Base-by-base conservation (phyloP, 2,329 filamentous ascomycete species). In the Colletotrichum sp. region DNA sequence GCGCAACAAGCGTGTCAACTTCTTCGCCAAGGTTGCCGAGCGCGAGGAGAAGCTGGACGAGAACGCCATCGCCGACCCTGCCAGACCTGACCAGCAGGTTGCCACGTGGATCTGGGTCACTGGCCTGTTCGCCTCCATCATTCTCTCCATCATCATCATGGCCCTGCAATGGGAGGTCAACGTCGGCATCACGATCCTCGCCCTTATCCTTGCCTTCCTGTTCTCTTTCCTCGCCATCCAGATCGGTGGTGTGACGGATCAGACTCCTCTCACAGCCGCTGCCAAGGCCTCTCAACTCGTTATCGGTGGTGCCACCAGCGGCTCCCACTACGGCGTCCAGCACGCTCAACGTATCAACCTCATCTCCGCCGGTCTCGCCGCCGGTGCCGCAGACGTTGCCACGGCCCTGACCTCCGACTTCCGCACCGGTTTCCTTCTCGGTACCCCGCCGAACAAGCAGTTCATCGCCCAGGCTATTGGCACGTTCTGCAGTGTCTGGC, bases 281-380 rank as follows among this genome's bases (percentile, higher is more conserved):
- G 89, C 92, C 78, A 94, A 94, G 84, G 92, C 92, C 6, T 93
- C 92, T 3, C 93, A 93, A 83, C 88, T 93, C 74, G 86, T 93
- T 73, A 89, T 93, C 68, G 91, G 91, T 74, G 90, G 87, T 68
- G 90, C 89, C 12, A 92, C 90, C 7, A 88, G 88, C 52, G 86
- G 87, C 74, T 85, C 89, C 66, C 84, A 87, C 75, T 90, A 87
- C 83, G 79, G 81, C 4, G 79, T 88, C 60, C 75, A 82, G 4
- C 84, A 90, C 52, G 89, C 90, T 2, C 91, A 92, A 81, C 85
- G 86, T 55, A 86, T 93, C 82, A 93, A 93, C 84, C 82, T 92
- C 52, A 87, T 92, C 43, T 90, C 90, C 65, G 91, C 90, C 72
- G 83, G 83, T 72, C 83, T 89, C 21, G 87, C 87, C 5, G 85